These are phyloP conservation scores for Colletotrichum tamarilloi DNA, from an alignment of 2,329 filamentous ascomycete genomes.

Conservation along the genomic window DNA sequence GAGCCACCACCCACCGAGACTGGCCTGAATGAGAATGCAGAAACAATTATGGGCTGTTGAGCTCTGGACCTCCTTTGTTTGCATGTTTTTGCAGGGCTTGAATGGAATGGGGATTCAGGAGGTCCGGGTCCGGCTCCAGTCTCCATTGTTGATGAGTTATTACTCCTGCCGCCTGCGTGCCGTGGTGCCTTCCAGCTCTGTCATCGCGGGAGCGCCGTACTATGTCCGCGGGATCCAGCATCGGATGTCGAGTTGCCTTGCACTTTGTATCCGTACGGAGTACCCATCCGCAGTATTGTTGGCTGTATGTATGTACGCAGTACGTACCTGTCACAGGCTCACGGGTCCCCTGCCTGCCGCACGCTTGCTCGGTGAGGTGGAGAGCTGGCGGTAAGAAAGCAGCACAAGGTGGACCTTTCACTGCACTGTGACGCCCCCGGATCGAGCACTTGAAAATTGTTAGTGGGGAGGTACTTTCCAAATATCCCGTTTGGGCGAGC, in stretches of 20 bases:
- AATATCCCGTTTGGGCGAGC: constrained; percentile 20
- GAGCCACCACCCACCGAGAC: neutral
- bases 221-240: neutral
- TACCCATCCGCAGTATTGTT: neutral
- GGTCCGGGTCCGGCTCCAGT: neutral
- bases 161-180: neutral
- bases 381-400: neutral
- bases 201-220: neutral
- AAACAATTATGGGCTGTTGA: neutral
- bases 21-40: neutral
- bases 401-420: neutral
- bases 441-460: constrained; percentile 13
- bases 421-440: constrained; percentile 12
- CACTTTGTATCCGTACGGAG: neutral
- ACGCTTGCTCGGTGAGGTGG: neutral
- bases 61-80: constrained; percentile 8
- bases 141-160: neutral
- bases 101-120: neutral
- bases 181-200: neutral
- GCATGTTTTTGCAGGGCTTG: neutral
- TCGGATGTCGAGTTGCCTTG: neutral
- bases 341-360: neutral
- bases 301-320: neutral
- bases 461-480: constrained; percentile 11
- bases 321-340: neutral